These are phyloP conservation scores for Rubroboletus pulcherrimus DNA, from an alignment of 768 basidiomycete species.

Conservation along the genomic window DNA sequence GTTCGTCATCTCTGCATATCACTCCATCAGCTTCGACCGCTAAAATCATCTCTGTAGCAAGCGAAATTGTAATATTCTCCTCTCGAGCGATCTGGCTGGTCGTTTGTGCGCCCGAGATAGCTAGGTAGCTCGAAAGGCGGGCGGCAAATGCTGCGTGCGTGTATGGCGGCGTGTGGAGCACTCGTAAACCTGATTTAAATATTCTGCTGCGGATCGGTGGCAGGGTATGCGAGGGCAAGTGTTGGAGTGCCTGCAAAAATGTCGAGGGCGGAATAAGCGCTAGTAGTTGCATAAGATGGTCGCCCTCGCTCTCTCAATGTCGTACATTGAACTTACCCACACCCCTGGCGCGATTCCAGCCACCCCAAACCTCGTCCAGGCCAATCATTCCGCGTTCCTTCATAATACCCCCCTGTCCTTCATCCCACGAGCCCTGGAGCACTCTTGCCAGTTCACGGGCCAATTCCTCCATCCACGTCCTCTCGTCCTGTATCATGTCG, in stretches of 20 bases:
- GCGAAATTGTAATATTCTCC: constrained; percentile 68
- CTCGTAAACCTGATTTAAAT: constrained; percentile 70
- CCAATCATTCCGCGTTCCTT: constrained; percentile 74
- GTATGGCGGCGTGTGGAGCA: constrained; percentile 82
- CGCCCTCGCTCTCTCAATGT: not conserved
- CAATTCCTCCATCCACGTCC: constrained; percentile 72
- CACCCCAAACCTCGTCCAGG: constrained; percentile 91
- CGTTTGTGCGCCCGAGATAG: constrained; percentile 48
- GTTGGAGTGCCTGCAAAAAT: constrained; percentile 70
- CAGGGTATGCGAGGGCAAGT: constrained; percentile 57
- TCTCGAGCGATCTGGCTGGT: constrained; percentile 67
- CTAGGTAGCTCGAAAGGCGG: constrained; percentile 56
- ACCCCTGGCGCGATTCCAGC: constrained; percentile 91
- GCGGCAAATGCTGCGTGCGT: constrained; percentile 62
- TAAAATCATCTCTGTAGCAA: constrained; percentile 75
- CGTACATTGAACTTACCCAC: constrained; percentile 51
- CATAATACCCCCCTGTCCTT: constrained; percentile 59
- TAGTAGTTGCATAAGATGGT: constrained; percentile 27
- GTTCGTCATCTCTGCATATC: constrained; percentile 72
- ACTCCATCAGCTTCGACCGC: constrained; percentile 68
- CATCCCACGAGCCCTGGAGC: constrained; percentile 46
- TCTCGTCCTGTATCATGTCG: constrained; percentile 85
- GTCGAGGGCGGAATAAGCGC: constrained; percentile 89
- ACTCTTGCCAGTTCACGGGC: constrained; percentile 78
- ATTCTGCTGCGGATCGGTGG: constrained; percentile 66